These are phyloP conservation scores for Astrocystis sublimbata DNA, from an alignment of 495 filamentous ascomycete species.

Conservation along the genomic window DNA sequence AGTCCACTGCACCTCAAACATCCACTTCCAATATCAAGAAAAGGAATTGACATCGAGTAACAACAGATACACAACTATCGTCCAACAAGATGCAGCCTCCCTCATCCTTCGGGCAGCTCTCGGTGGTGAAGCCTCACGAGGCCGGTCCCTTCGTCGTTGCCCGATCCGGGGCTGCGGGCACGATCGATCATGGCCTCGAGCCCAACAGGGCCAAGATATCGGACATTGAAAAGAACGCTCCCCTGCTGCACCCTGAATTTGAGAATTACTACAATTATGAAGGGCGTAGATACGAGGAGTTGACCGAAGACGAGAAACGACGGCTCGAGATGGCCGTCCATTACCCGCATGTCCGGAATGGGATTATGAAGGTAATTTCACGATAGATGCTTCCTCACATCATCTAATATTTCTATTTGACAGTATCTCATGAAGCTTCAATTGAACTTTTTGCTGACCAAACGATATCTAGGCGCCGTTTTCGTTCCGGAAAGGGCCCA, in stretches of 20 bases:
- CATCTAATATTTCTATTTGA: no score
- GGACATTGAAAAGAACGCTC: conserved; percentile 17
- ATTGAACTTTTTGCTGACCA: not conserved
- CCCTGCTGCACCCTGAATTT: conserved; percentile 13
- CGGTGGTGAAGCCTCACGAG: not conserved
- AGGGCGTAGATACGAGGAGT: not conserved
- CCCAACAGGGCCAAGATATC: conserved; percentile 10
- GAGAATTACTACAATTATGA: conserved; percentile 17
- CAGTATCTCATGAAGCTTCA: not conserved
- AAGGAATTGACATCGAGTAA: no score
- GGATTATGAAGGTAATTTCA: conserved; percentile 25
- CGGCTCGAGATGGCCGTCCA: conserved; percentile 10
- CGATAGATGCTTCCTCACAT: no score
- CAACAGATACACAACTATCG: no score
- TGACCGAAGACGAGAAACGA: not conserved
- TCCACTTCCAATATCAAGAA: no score
- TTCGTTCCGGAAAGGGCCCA: not conserved
- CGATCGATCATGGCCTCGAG: conserved; percentile 16
- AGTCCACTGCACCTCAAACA: no score
- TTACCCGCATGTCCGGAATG: conserved; percentile 17
- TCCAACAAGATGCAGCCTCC: conserved; percentile 8
- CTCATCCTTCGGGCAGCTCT: not conserved
- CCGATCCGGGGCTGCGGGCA: not conserved
- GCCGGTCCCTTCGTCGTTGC: not conserved
- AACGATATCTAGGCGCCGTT: conserved; percentile 20